Evolutionary conservation across 2,329 filamentous ascomycete species (phyloP).

Genomic region (Ascosphaera pollenicola): DNA sequence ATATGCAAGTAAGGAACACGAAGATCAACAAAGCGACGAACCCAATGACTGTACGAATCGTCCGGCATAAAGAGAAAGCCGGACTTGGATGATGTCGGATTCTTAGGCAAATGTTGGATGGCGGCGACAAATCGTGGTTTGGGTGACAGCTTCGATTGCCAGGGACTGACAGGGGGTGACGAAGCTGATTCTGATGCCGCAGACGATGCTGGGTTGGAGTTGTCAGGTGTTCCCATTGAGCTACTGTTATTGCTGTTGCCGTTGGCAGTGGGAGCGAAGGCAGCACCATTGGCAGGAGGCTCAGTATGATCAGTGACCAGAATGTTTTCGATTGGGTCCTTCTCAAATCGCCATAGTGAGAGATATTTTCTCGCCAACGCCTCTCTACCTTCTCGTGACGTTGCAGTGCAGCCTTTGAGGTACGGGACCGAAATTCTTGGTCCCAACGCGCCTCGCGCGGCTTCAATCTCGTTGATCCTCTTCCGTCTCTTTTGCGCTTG

Average conservation of each 20-base stretch:
- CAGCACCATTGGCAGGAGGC: conserved; percentile 17
- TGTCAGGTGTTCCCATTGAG: conserved; percentile 9
- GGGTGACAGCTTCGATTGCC: conserved; percentile 13
- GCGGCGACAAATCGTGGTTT: conserved; percentile 50
- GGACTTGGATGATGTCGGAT: conserved; percentile 58
- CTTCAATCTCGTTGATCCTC: conserved; percentile 60
- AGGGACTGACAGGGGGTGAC: conserved; percentile 1
- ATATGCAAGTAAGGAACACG: conserved; percentile 81
- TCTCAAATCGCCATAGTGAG: conserved; percentile 20
- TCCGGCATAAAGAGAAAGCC: conserved; percentile 76
- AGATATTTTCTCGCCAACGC: conserved; percentile 21
- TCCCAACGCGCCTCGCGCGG: conserved; percentile 25
- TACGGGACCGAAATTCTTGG: conserved; percentile 17
- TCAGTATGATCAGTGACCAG: conserved; percentile 23
- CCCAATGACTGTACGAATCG: conserved; percentile 55
- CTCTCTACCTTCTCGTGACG: conserved; percentile 16
- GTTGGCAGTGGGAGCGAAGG: conserved; percentile 8
- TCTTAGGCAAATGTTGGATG: conserved; percentile 60
- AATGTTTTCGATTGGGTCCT: conserved; percentile 19
- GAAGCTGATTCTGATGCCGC: conserved; percentile 1
- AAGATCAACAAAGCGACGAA: conserved; percentile 81
- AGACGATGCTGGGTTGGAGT: conserved; percentile 7
- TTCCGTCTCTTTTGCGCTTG: conserved; percentile 48
- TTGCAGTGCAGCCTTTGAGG: conserved; percentile 14
- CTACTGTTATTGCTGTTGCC: conserved; percentile 5